phyloP scores from a whole-genome alignment of 2,329 filamentous ascomycete species.

The Intubia oerlemansii region DNA sequence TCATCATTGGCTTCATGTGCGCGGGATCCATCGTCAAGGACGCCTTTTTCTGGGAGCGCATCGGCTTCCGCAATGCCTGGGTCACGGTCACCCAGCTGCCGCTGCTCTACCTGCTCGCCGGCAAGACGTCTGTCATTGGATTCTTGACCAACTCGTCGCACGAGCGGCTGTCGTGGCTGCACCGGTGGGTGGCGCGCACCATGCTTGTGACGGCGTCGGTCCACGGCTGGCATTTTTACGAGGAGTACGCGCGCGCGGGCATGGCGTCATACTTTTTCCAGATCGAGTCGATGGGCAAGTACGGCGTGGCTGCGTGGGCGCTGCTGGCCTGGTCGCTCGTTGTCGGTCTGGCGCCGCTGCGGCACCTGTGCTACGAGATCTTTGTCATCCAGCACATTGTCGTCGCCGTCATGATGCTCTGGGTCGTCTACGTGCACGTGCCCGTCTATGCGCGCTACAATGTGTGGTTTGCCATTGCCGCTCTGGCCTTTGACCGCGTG shows the following conservation, averaged over 20 bases:
- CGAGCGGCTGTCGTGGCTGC: constrained; percentile 52
- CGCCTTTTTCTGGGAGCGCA: constrained; percentile 38
- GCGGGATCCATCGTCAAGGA: constrained; percentile 26
- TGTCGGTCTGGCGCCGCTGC: constrained; percentile 39
- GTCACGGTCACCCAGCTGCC: constrained; percentile 42
- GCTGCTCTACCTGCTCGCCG: constrained; percentile 38
- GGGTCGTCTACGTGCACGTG: constrained; percentile 40
- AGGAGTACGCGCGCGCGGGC: constrained; percentile 37
- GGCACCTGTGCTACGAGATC: constrained; percentile 45
- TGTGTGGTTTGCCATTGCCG: constrained; percentile 42
- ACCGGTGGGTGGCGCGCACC: constrained; percentile 49
- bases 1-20: constrained; percentile 35
- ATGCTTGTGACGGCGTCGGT: constrained; percentile 47
- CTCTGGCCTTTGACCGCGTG: constrained; percentile 40
- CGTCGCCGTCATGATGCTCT: constrained; percentile 38
- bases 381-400: constrained; percentile 48
- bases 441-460: constrained; percentile 36
- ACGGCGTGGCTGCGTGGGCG: constrained; percentile 45
- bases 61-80: constrained; percentile 48
- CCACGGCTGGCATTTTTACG: constrained; percentile 49
- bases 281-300: constrained; percentile 42
- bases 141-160: constrained; percentile 40
- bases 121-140: constrained; percentile 37
- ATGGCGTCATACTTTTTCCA: constrained; percentile 36
- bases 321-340: constrained; percentile 44